Percentiles rank a stretch among this genome's conserved stretches.
These are phyloP conservation scores for Trametes cingulata DNA, from an alignment of 768 basidiomycete genomes.

Conservation along the genomic window DNA sequence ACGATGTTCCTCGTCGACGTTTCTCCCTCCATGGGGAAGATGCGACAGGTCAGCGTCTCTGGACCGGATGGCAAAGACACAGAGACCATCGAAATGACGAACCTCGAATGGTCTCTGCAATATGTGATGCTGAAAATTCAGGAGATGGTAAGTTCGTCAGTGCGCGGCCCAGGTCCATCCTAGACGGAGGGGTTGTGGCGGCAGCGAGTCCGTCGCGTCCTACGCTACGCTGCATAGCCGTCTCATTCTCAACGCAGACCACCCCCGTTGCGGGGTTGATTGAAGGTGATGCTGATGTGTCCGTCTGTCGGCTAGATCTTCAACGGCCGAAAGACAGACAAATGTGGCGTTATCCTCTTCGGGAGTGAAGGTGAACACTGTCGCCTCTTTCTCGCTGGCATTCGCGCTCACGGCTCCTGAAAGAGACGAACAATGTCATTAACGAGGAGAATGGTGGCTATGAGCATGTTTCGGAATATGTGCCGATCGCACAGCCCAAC, in stretches of 20 bases:
- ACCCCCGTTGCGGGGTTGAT: neutral
- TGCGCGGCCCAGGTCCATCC: no score
- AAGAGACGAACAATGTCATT: slow-evolving; percentile 69
- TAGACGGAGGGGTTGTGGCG: no score
- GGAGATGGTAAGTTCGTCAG: slow-evolving; percentile 67
- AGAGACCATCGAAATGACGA: slow-evolving; percentile 60
- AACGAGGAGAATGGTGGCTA: slow-evolving; percentile 66
- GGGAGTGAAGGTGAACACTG: slow-evolving; percentile 73
- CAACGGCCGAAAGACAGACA: slow-evolving; percentile 89
- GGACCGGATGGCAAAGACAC: slow-evolving; percentile 50
- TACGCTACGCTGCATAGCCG: no score
- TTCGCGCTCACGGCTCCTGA: neutral
- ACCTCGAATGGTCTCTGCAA: slow-evolving; percentile 80
- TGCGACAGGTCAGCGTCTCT: slow-evolving; percentile 56
- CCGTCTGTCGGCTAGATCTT: slow-evolving; percentile 64
- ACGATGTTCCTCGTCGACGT: slow-evolving; percentile 90
- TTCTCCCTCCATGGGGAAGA: slow-evolving; percentile 80
- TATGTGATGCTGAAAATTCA: slow-evolving; percentile 90
- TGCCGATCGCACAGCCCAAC: slow-evolving; percentile 68
- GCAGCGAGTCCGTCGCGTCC: no score
- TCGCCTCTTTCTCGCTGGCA: neutral
- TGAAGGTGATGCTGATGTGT: no score
- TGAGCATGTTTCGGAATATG: slow-evolving; percentile 69
- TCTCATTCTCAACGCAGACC: no score
- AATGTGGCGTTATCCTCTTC: slow-evolving; percentile 86